phyloP scores from a whole-genome alignment of 164 flowering plant species.

The Magnolia kwangsiensis region DNA sequence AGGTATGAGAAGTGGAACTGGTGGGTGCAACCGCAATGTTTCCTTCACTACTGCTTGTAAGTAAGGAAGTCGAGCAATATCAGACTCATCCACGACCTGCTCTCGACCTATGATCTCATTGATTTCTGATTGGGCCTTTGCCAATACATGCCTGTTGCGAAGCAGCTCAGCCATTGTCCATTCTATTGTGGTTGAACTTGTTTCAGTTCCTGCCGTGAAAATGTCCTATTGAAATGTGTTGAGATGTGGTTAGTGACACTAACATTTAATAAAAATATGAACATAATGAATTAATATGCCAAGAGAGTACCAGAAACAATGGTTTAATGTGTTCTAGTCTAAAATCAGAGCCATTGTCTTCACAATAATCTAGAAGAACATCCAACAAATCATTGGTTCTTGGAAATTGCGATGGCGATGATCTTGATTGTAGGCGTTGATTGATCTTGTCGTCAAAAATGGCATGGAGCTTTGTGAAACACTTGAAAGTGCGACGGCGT shows the following conservation, averaged over 20 bases:
- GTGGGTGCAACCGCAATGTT: slow-evolving; percentile 17
- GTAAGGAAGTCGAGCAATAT: not conserved
- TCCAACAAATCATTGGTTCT: too few relatives aligned
- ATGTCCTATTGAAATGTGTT: not conserved
- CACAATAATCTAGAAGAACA: too few relatives aligned
- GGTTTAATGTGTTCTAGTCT: too few relatives aligned
- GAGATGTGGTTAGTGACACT: too few relatives aligned
- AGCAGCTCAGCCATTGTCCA: not conserved
- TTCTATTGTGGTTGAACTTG: not conserved
- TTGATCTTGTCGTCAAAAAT: too few relatives aligned
- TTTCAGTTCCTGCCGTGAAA: not conserved
- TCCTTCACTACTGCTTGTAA: not conserved
- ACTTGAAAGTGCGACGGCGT: not conserved
- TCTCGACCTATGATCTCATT: not conserved
- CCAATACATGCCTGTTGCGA: not conserved
- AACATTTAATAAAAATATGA: too few relatives aligned
- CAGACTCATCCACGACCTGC: not conserved
- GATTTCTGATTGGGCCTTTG: not conserved
- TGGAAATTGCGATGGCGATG: too few relatives aligned
- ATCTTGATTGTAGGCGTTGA: not conserved
- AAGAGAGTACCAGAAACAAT: too few relatives aligned
- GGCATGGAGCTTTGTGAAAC: too few relatives aligned
- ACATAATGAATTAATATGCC: too few relatives aligned
- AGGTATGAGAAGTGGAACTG: slow-evolving; percentile 17
- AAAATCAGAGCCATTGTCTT: too few relatives aligned